A percentile compares a stretch with the other conserved stretches of the same genome.
Evolutionary conservation across 1,284 basidiomycete species (phyloP).

Genomic region (Rhodotorula sp.): DNA sequence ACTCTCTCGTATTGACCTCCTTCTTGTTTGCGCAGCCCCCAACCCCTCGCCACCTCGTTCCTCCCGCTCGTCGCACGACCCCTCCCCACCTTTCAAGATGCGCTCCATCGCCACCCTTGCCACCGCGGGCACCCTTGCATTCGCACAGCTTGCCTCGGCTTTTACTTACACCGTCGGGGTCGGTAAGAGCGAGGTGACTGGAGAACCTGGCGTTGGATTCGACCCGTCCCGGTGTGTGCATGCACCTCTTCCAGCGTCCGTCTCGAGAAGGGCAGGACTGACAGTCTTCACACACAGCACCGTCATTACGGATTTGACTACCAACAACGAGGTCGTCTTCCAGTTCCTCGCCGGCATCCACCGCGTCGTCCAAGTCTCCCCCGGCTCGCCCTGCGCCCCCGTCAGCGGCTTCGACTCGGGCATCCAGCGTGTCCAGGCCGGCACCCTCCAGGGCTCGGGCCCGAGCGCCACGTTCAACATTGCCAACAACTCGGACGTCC

Average conservation of each 20-base stretch:
- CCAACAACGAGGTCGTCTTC: neutral
- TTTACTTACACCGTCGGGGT: slow-evolving; percentile 3
- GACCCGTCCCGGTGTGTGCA: slow-evolving; percentile 10
- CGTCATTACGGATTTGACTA: neutral
- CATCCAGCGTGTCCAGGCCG: slow-evolving; percentile 6
- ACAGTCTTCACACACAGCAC: neutral
- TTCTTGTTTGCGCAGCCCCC: too few relatives aligned
- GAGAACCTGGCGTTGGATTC: slow-evolving; percentile 14
- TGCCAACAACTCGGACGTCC: slow-evolving; percentile 16
- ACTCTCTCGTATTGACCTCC: too few relatives aligned
- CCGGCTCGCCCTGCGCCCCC: slow-evolving; percentile 9
- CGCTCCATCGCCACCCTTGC: neutral
- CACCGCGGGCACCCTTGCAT: neutral
- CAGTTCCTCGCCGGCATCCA: slow-evolving; percentile 4
- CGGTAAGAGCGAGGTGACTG: slow-evolving; percentile 10
- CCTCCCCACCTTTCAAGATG: neutral
- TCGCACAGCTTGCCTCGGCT: neutral
- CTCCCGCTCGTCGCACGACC: too few relatives aligned
- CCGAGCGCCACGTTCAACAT: slow-evolving; percentile 15
- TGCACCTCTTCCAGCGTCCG: neutral
- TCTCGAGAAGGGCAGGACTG: neutral
- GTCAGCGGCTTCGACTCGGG: slow-evolving; percentile 17
- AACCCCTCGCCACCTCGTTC: neutral
- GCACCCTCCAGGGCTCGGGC: neutral
- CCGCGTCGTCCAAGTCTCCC: slow-evolving; percentile 21